Conservation (phyloP, 2,329 filamentous ascomycete genomes). For the Ascochyta pisi region DNA sequence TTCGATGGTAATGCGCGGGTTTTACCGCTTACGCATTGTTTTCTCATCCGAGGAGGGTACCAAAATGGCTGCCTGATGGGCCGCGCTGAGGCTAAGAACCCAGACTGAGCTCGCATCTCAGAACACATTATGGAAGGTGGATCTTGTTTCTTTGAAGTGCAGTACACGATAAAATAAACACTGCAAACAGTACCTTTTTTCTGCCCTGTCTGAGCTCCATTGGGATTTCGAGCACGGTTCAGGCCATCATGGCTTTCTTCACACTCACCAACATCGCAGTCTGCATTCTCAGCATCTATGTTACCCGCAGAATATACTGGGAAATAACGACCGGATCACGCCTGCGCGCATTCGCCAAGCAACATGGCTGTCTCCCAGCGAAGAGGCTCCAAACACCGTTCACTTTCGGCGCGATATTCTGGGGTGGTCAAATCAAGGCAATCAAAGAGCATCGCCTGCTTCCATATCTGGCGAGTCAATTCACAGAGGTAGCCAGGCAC, state of each 20-base stretch:
- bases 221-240: too few relatives aligned
- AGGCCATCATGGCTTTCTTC: slow-evolving; percentile 25
- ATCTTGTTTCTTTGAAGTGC: too few relatives aligned
- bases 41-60: neutral
- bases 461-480: slow-evolving; percentile 1
- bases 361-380: slow-evolving; percentile 56
- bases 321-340: slow-evolving; percentile 36
- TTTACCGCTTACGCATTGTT: neutral
- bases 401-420: slow-evolving; percentile 56
- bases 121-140: too few relatives aligned
- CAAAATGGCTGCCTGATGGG: slow-evolving; percentile 10
- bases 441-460: slow-evolving; percentile 33
- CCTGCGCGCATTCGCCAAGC: slow-evolving; percentile 42
- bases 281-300: slow-evolving; percentile 17
- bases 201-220: too few relatives aligned
- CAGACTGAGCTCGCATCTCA: neutral
- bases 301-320: slow-evolving; percentile 30
- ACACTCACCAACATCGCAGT: slow-evolving; percentile 18
- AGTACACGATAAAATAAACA: too few relatives aligned
- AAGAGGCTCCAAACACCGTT: slow-evolving; percentile 35
- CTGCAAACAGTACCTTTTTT: too few relatives aligned
- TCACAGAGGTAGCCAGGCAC: slow-evolving; percentile 16
- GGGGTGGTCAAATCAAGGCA: slow-evolving; percentile 49
- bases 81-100: neutral
- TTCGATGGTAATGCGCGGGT: neutral